These are phyloP conservation scores for Linderina pennispora DNA, from an alignment of 192 early-diverging fungal genomes.

Conservation along the genomic window DNA sequence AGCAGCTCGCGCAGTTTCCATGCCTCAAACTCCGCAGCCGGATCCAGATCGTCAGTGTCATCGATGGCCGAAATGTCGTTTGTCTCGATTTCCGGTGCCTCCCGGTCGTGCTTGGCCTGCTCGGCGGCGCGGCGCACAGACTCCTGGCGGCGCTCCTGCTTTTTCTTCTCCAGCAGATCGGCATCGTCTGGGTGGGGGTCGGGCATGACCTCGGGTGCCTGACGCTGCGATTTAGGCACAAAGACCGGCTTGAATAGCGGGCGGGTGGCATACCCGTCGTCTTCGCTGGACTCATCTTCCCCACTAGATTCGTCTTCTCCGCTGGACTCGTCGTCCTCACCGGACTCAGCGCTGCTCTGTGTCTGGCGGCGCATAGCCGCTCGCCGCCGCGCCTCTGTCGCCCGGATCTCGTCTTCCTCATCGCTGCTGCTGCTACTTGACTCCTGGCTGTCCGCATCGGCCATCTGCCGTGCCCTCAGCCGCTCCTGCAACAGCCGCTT, in stretches of 20 bases:
- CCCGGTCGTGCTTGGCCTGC: constrained; percentile 19
- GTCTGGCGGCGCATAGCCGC: not conserved
- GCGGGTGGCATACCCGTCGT: constrained; percentile 47
- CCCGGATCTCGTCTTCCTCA: not conserved
- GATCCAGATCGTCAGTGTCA: constrained; percentile 87
- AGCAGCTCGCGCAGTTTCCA: constrained; percentile 89
- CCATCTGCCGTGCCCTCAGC: constrained; percentile 16
- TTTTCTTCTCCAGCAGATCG: constrained; percentile 49
- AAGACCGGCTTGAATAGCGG: constrained; percentile 86
- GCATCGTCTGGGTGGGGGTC: constrained; percentile 57
- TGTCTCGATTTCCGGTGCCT: constrained; percentile 39
- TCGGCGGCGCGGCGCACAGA: constrained; percentile 28
- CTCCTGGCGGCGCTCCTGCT: constrained; percentile 46
- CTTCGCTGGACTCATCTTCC: constrained; percentile 34
- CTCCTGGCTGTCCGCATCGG: not conserved
- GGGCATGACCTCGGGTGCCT: not conserved
- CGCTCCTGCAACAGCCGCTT: constrained; percentile 18
- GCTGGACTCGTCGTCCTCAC: constrained; percentile 1
- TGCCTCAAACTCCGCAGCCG: constrained; percentile 79
- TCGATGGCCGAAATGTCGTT: constrained; percentile 57
- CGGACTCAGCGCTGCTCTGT: too few relatives aligned
- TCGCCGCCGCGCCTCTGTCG: not conserved
- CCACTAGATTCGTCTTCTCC: constrained; percentile 48
- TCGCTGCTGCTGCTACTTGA: not conserved
- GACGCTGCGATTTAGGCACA: constrained; percentile 71